Base-by-base conservation (phyloP, 352 stramenopile species). In the Phytophthora pini region DNA sequence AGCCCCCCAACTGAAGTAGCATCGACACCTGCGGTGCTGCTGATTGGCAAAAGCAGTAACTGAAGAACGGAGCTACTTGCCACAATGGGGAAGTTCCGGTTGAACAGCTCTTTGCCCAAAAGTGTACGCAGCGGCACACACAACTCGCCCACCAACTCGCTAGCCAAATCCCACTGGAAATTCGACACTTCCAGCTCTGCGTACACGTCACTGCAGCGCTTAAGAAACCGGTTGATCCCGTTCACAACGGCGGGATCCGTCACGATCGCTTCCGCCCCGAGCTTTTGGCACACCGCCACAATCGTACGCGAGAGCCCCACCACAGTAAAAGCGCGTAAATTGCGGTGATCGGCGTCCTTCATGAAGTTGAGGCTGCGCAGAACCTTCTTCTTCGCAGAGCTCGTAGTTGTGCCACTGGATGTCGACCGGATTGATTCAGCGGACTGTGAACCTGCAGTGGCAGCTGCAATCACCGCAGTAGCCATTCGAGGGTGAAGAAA, bases 151-250 rank as follows among this genome's bases (percentile, higher is more conserved):
- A 93, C 80, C 20, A 91, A 70, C 47, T 93, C 85, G 47, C 81
- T 92, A 4, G 85, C 85, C 22, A 93, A 68, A 32, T 79, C 68
- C 85, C 85, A 93, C 50, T 93, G 85, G 65, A 90, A 92, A 54
- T 93, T 87, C 2, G 81, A 88, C 5, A 90, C 80, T 63, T 93
- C 82, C 20, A 93, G 62, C 56, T 90, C 79, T 2, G 82, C 77
- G 56, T 93, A 93, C 9, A 91, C 82, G 11, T 79, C 70, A 43
- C 79, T 84, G 65, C 85, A 93, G 10, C 80, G 77, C 20, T 79
- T 76, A 7, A 93, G 62, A 49, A 93, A 93, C 13, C 58, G 61
- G 57, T 91, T 88, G 43, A 92, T 67, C 11, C 61, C 76, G 22
- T 61, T 76, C 0, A 93, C 56, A 9, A 92, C 63, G 9, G 57